Base-by-base conservation (phyloP, 177 flowering plant species). In the Telopea speciosissima region DNA sequence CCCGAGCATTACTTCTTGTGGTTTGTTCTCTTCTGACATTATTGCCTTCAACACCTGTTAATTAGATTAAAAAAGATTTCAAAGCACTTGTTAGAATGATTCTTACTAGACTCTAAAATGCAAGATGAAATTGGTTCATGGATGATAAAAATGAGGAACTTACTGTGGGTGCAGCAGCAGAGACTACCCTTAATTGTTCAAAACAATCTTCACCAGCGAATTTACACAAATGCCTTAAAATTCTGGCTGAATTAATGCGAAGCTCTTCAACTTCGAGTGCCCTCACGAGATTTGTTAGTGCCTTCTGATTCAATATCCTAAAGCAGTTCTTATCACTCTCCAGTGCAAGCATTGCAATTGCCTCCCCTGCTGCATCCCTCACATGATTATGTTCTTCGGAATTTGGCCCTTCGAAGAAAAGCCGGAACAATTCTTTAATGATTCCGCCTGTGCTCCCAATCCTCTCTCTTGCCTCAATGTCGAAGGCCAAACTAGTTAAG, bases 1-100 rank as follows among this genome's bases (percentile, higher is more conserved):
- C 63, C 99, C 97, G n/a, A 91, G 71, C 90, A 89, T 89, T 16
- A 89, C 96, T 85, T 95, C 99, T 67, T 86, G 97, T 40, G 83
- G 69, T 72, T 89, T 92, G 76, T 78, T 70, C 60, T 89, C 91
- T 73, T 81, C 85, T 40, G 81, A 83, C 82, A 81, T 79, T 25
- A 88, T 84, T 67, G 86, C 89, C 74, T 77, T 80, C 1, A 95
- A 84, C 24, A 90, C 88, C 99, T 95, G 89, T 68, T 17, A 70
- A 24, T 28, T 45, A 7, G 19, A 58, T 36, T 73, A 80, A 1
- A 19, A 16, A 0, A 58, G 2, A 1, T n/a, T 1, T 5, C 19
- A 16, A 12, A 49, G 16, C 54, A 49, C 58, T 14, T 84, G 49
- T 74, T 19, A 74, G 70, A 7, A 58, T 58, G 61, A 19, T 19